Evolutionary conservation across 129 eudicot species (phyloP), one percentile per base, ranked within the genome.

Genomic region (Silybum marianum): DNA sequence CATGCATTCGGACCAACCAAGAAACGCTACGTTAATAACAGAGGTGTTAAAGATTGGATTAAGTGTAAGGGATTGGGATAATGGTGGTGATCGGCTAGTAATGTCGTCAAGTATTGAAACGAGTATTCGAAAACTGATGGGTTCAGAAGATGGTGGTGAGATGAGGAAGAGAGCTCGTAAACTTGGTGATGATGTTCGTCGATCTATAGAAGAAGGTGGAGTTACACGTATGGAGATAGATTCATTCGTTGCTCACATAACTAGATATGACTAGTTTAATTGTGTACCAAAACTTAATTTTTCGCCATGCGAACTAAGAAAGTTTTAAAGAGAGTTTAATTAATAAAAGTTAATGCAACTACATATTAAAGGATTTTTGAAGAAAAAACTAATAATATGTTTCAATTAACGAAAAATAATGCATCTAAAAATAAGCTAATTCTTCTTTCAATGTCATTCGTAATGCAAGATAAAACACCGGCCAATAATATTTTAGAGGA

Each of bases 1-100:
- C 0, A 84, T 89, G 88, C 93, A 89, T 71, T 86, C 93, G 1
- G 93, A 89, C 34, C 93, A 89, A 67, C 93, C 93, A 5, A 78
- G 78, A 25, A 89, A 89, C 26, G 72, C 88, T 3, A 32, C 24
- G 11, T 26, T 90, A 4, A 16, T 90, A 13, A 84, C 86, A 0
- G 84, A 86, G 66, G 40, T 86, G 9, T 68, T 88, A 21, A 82
- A 77, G 51, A 66, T 72, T 3, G 94, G 90, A 4, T 11, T 90
- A 3, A 68, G 34, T 7, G 87, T 88, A 30, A 74, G 62, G 67
- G 84, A 84, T 8, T 73, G 87, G 91, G 32, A n/a, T 22, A 32
- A 3, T 38, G 7, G 63, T 42, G 80, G 36, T 32, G 36, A 32
- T 3, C 36, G 73, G 72, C 5, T 85, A 11, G 89, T 87, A 80